A percentile compares a stretch with the other conserved stretches of the same genome.
phyloP scores from a whole-genome alignment of 208 protist species.

The Lotmaria passim region DNA sequence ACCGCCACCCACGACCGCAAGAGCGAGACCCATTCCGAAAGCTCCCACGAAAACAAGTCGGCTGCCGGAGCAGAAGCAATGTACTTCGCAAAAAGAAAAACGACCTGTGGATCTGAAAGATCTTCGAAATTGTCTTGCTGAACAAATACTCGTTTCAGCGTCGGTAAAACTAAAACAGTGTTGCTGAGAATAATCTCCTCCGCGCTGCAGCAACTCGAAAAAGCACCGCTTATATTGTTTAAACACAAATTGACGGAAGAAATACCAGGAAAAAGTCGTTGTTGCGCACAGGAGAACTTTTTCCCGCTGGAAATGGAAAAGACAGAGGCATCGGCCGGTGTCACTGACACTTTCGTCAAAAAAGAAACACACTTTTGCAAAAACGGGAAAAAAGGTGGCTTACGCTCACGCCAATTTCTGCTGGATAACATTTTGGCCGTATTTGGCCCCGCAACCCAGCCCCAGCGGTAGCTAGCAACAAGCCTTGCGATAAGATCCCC shows the following conservation, averaged over 20 bases:
- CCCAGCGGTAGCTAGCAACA: constrained; percentile 7
- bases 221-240: not conserved
- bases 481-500: not conserved
- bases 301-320: not conserved
- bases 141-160: constrained; percentile 1
- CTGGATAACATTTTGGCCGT: constrained; percentile 2
- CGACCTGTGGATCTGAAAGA: constrained; percentile 2
- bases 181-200: constrained; percentile 5
- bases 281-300: not conserved
- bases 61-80: not conserved
- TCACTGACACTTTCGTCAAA: not conserved
- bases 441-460: not conserved
- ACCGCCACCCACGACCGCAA: constrained; percentile 3
- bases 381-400: not conserved
- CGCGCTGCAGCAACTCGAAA: not conserved
- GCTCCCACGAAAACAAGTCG: constrained; percentile 15
- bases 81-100: constrained; percentile 15
- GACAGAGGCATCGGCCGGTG: too few relatives aligned
- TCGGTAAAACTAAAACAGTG: not conserved
- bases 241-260: not conserved
- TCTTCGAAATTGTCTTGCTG: constrained; percentile 8
- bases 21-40: constrained; percentile 7
- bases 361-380: not conserved
- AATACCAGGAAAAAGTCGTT: not conserved
- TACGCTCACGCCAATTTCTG: not conserved